Percentiles rank a stretch among this genome's conserved stretches.
Evolutionary conservation across 2,329 filamentous ascomycete species (phyloP).

Genomic region (Colletotrichum sp.): DNA sequence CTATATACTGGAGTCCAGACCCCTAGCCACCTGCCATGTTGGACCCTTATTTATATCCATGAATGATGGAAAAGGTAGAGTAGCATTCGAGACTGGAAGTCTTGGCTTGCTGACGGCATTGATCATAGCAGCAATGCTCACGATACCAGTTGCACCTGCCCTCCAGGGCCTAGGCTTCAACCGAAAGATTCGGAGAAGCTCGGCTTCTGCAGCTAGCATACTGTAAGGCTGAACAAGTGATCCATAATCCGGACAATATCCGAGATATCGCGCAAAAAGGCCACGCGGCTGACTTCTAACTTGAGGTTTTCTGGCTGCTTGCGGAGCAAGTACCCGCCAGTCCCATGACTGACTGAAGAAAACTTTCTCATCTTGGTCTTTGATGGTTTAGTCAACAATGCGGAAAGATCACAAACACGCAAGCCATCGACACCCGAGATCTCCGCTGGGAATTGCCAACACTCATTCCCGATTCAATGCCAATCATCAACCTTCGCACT

Average conservation of each 20-base stretch:
- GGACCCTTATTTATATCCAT: neutral
- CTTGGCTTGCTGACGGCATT: neutral
- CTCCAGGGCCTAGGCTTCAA: neutral
- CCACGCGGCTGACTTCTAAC: neutral
- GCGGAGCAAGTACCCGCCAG: neutral
- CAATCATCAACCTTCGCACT: neutral
- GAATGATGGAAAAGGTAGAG: neutral
- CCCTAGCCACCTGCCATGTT: neutral
- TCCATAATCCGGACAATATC: neutral
- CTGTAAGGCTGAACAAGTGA: neutral
- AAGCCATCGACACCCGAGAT: neutral
- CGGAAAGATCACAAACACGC: neutral
- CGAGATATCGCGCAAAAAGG: neutral
- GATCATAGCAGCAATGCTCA: neutral
- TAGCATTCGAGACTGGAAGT: neutral
- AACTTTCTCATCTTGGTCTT: neutral
- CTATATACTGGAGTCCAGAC: neutral
- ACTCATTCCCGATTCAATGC: neutral
- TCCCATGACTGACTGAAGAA: neutral
- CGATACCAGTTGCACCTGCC: neutral
- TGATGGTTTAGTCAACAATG: neutral
- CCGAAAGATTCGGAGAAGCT: rapidly evolving
- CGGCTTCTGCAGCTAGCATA: neutral
- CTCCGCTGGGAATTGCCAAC: neutral
- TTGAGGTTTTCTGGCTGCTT: neutral